A percentile compares a stretch with the other conserved stretches of the same genome.
phyloP scores from a whole-genome alignment of 331 rosid genomes.

The Malus hybrid region DNA sequence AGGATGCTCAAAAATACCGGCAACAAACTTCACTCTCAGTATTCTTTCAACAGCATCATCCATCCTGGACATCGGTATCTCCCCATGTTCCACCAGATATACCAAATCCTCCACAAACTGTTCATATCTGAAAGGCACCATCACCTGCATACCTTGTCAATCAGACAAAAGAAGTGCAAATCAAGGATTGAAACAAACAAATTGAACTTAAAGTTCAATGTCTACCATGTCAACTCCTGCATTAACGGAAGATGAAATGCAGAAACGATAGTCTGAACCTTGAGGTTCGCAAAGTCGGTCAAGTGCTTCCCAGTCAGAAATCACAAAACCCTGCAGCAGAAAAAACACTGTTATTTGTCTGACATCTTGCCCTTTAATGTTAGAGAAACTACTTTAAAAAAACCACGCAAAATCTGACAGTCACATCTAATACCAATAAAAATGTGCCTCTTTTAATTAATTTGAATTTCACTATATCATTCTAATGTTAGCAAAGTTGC shows the following conservation, averaged over 20 bases:
- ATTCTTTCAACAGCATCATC: slow-evolving; percentile 82
- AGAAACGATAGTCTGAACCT: slow-evolving; percentile 51
- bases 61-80: slow-evolving; percentile 56
- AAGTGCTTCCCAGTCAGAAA: slow-evolving; percentile 79
- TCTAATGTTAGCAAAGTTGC: neutral
- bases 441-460: neutral
- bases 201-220: neutral
- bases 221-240: slow-evolving; percentile 89
- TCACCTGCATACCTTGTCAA: slow-evolving; percentile 45
- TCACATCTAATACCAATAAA: neutral
- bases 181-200: neutral
- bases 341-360: neutral
- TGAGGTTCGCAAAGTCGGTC: slow-evolving; percentile 52
- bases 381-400: neutral
- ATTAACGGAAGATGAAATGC: slow-evolving; percentile 65
- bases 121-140: slow-evolving; percentile 50
- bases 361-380: neutral
- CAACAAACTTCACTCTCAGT: slow-evolving; percentile 75
- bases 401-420: slow-evolving; percentile 2
- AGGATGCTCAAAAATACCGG: slow-evolving; percentile 76
- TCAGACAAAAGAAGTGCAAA: slow-evolving; percentile 4
- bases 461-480: neutral
- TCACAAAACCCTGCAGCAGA: slow-evolving; percentile 68
- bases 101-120: slow-evolving; percentile 46
- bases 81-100: slow-evolving; percentile 54